A percentile compares a stretch with the other conserved stretches of the same genome.
These are phyloP conservation scores for Yamadazyma aaseri DNA, from an alignment of 1,139 yeast genomes.

Conservation along the genomic window DNA sequence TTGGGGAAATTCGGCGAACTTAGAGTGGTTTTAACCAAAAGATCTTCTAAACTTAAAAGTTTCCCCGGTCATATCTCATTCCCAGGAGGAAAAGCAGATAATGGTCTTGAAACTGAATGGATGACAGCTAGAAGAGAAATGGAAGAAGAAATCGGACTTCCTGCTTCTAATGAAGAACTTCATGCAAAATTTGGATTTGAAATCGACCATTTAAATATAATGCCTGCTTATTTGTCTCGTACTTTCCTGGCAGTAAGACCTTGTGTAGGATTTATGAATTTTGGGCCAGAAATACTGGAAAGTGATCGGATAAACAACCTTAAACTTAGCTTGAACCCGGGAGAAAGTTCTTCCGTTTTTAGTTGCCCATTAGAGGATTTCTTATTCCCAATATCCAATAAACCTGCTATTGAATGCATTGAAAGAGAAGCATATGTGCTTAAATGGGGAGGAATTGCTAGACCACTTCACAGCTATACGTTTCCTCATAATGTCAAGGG, in stretches of 20 bases:
- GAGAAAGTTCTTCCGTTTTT: slow-evolving; percentile 67
- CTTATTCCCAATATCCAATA: slow-evolving; percentile 38
- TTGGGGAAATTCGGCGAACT: slow-evolving; percentile 71
- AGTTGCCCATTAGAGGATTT: slow-evolving; percentile 68
- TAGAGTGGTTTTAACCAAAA: slow-evolving; percentile 71
- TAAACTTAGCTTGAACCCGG: slow-evolving; percentile 56
- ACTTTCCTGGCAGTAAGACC: slow-evolving; percentile 84
- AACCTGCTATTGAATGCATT: slow-evolving; percentile 41
- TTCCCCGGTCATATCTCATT: slow-evolving; percentile 88
- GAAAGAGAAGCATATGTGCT: slow-evolving; percentile 41
- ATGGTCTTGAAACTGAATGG: slow-evolving; percentile 62
- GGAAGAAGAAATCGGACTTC: slow-evolving; percentile 81
- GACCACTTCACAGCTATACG: slow-evolving; percentile 61
- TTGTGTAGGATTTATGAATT: slow-evolving; percentile 63
- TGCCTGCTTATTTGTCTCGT: slow-evolving; percentile 77
- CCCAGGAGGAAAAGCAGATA: slow-evolving; percentile 88
- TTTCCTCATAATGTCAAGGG: slow-evolving; percentile 55
- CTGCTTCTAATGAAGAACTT: slow-evolving; percentile 47
- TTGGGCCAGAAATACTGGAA: slow-evolving; percentile 19
- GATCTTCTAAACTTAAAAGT: slow-evolving; percentile 64
- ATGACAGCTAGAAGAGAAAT: slow-evolving; percentile 78
- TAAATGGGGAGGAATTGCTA: slow-evolving; percentile 70
- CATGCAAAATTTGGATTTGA: slow-evolving; percentile 47
- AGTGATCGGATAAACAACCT: slow-evolving; percentile 28
- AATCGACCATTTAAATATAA: slow-evolving; percentile 54